A percentile compares a stretch with the other conserved stretches of the same genome.
phyloP scores from a whole-genome alignment of 129 eudicot species.

The Centella asiatica region DNA sequence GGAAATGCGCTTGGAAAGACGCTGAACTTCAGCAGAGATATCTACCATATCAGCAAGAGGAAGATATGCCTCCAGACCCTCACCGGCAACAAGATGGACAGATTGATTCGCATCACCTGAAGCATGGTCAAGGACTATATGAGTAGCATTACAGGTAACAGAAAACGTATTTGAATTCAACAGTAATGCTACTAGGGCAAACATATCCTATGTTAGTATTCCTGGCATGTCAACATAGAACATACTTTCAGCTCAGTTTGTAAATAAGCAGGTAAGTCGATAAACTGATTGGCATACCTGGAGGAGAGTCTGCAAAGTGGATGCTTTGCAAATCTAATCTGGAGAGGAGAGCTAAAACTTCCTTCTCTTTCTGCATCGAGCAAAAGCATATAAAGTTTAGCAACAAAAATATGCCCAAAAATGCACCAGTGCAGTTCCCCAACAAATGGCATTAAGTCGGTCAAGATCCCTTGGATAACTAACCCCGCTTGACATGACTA shows the following conservation, averaged over 20 bases:
- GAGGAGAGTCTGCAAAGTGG: slow-evolving; percentile 56
- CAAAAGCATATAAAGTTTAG: background rate
- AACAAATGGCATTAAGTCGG: background rate
- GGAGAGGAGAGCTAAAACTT: slow-evolving; percentile 93
- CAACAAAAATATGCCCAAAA: background rate
- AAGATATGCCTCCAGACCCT: slow-evolving; percentile 96
- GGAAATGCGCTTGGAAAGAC: slow-evolving; percentile 73
- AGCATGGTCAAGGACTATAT: slow-evolving; percentile 9
- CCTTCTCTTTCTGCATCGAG: slow-evolving; percentile 66
- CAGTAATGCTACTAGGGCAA: background rate
- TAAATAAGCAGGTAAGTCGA: background rate
- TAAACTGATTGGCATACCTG: slow-evolving; percentile 32
- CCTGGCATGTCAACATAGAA: background rate
- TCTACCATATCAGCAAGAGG: slow-evolving; percentile 98
- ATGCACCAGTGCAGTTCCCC: background rate
- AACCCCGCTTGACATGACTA: background rate
- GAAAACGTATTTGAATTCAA: background rate
- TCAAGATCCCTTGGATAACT: too few species aligned
- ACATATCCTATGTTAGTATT: background rate
- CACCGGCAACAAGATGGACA: slow-evolving; percentile 94
- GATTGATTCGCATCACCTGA: slow-evolving; percentile 77
- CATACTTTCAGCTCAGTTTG: background rate
- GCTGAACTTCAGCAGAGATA: slow-evolving; percentile 74
- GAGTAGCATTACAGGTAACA: background rate
- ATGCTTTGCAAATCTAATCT: slow-evolving; percentile 65